Base-by-base conservation (phyloP, 2,329 filamentous ascomycete species). In the Cladophialophora exuberans region DNA sequence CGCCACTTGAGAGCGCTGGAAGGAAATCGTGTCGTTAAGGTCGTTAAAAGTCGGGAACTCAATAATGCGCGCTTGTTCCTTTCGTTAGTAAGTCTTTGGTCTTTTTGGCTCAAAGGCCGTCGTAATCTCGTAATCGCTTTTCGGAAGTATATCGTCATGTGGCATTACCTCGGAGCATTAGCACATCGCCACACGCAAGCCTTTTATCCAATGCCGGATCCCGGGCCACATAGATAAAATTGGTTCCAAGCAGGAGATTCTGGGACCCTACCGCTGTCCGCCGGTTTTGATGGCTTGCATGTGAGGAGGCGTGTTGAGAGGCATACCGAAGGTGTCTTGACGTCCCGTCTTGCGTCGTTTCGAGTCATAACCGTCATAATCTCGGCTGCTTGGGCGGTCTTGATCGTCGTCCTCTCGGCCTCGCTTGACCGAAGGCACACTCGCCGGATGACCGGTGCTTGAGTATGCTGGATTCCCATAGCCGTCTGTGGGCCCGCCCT, bases 281-380 rank as follows among this genome's bases (percentile, higher is more conserved):
- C 69, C 71, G n/a, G 70, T 73, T 60, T 73, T 76, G 67, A 75
- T 72, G 31, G 69, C 74, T 60, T 75, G 76, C 62, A 73, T 67
- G 46, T 65, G 68, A 43, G 71, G 66, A 7, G 71, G 64, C 4
- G 72, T 71, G 13, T 71, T 71, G 18, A 78, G 68, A 30, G 74
- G 70, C 33, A 75, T 74, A 30, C 78, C 77, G 36, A 80, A 73
- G 4, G 68, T 69, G 9, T 79, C 75, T 64, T 89, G 85, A 60
- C 84, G 81, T 55, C 54, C 58, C 0, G 88, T 92, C 78, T 92
- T 93, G 61, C 89, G 85, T 63, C 90, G 85, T 76, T 95, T 95
- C 56, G 87, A 72, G 18, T 80, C 79, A 42, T 88, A 77, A 20
- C 50, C 82, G 39, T 86, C 83, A 39, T 81, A 81, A 30, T 76